phyloP scores from a whole-genome alignment of 305 asterid species.

The Fraxinus velutina region DNA sequence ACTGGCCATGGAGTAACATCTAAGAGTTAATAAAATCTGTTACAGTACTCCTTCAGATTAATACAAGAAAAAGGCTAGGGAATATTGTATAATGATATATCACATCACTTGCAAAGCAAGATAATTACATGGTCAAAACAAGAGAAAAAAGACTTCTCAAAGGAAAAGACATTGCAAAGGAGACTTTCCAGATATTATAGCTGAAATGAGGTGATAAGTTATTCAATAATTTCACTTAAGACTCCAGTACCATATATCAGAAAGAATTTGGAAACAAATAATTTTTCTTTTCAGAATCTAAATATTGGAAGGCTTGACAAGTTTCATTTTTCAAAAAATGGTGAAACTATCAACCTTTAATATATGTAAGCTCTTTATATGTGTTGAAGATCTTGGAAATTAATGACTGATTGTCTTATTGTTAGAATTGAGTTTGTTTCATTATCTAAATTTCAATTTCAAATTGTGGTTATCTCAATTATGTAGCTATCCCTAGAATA shows the following conservation, averaged over 20 bases:
- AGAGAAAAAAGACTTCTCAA: not conserved
- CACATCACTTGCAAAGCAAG: not conserved
- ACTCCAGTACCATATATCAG: conserved; percentile 3
- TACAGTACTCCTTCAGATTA: not conserved
- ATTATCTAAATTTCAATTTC: too few relatives aligned
- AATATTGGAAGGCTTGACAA: not conserved
- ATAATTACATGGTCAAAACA: not conserved
- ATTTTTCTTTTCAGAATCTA: not conserved
- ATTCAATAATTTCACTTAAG: not conserved
- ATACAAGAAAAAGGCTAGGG: conserved; percentile 6
- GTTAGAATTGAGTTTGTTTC: too few relatives aligned
- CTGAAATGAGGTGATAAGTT: not conserved
- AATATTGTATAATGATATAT: not conserved
- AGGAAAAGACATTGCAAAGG: not conserved
- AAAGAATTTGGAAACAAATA: not conserved
- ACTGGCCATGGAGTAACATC: conserved; percentile 1
- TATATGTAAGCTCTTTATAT: not conserved
- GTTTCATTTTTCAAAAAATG: not conserved
- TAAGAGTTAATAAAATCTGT: not conserved
- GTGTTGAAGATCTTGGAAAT: too few relatives aligned
- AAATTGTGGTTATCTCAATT: too few relatives aligned
- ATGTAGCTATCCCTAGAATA: too few relatives aligned
- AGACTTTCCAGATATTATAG: not conserved
- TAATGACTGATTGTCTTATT: too few relatives aligned
- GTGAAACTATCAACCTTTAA: not conserved